A percentile compares a stretch with the other conserved stretches of the same genome.
phyloP scores from a whole-genome alignment of 768 basidiomycete genomes.

The Sarcodon sp. region DNA sequence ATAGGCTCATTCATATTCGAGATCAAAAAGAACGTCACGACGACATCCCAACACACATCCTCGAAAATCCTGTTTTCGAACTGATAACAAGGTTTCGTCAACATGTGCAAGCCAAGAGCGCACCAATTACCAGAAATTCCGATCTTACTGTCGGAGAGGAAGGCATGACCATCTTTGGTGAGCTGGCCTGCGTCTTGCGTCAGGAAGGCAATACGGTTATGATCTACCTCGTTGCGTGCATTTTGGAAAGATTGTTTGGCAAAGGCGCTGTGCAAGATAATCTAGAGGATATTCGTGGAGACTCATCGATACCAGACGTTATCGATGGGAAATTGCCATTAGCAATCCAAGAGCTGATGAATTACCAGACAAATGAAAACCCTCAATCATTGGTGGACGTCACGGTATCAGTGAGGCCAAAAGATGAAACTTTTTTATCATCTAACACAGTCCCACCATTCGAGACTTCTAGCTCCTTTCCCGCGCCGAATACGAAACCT shows the following conservation, averaged over 20 bases:
- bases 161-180: slow-evolving; percentile 56
- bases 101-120: slow-evolving; percentile 70
- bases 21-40: slow-evolving; percentile 70
- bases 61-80: slow-evolving; percentile 64
- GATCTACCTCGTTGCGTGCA: slow-evolving; percentile 83
- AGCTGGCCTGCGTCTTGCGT: slow-evolving; percentile 48
- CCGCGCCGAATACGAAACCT: slow-evolving; percentile 1
- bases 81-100: slow-evolving; percentile 71
- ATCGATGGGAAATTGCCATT: slow-evolving; percentile 45
- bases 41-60: slow-evolving; percentile 55
- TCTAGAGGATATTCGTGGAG: slow-evolving; percentile 52
- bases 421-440: background rate
- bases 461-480: slow-evolving; percentile 1
- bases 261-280: slow-evolving; percentile 59
- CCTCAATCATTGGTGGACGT: no score
- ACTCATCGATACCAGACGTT: slow-evolving; percentile 43
- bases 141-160: slow-evolving; percentile 46
- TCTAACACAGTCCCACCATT: slow-evolving; percentile 9
- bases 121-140: slow-evolving; percentile 60
- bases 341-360: no score
- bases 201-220: slow-evolving; percentile 54
- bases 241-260: slow-evolving; percentile 79
- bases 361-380: no score
- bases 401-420: no score
- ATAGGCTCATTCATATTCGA: slow-evolving; percentile 83